phyloP scores from a whole-genome alignment of 306 rosid species.

The Sicyos edulis region DNA sequence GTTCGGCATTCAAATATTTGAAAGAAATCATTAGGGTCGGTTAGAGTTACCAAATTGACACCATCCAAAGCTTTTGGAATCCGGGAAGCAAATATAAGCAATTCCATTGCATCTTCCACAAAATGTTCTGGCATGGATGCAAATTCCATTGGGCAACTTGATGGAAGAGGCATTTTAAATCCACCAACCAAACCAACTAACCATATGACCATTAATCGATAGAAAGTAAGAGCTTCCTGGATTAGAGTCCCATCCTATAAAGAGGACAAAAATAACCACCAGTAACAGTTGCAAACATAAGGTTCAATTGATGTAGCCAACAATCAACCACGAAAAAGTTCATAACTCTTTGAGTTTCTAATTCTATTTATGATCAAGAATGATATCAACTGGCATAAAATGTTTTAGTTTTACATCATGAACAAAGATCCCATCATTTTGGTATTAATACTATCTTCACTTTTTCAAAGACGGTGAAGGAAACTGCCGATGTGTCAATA shows the following conservation, averaged over 20 bases:
- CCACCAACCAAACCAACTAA: constrained; percentile 93
- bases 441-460: background rate
- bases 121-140: constrained; percentile 96
- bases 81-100: constrained; percentile 90
- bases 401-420: constrained; percentile 7
- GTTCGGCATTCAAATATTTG: background rate
- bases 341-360: background rate
- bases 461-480: constrained; percentile 1
- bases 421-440: background rate
- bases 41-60: constrained; percentile 52
- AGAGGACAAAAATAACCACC: constrained; percentile 21
- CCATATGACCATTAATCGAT: constrained; percentile 90
- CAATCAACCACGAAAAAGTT: background rate
- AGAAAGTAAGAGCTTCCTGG: constrained; percentile 73
- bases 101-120: constrained; percentile 98
- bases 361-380: background rate
- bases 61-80: constrained; percentile 97
- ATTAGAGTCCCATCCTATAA: constrained; percentile 68
- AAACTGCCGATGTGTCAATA: background rate
- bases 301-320: constrained; percentile 6
- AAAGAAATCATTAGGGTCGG: background rate
- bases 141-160: constrained; percentile 72
- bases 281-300: constrained; percentile 2
- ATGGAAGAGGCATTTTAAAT: constrained; percentile 88
- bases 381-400: background rate